Percentiles rank a stretch among this genome's conserved stretches.
These are phyloP conservation scores for Solioccasus polychromus DNA, from an alignment of 768 basidiomycete genomes.

Conservation along the genomic window DNA sequence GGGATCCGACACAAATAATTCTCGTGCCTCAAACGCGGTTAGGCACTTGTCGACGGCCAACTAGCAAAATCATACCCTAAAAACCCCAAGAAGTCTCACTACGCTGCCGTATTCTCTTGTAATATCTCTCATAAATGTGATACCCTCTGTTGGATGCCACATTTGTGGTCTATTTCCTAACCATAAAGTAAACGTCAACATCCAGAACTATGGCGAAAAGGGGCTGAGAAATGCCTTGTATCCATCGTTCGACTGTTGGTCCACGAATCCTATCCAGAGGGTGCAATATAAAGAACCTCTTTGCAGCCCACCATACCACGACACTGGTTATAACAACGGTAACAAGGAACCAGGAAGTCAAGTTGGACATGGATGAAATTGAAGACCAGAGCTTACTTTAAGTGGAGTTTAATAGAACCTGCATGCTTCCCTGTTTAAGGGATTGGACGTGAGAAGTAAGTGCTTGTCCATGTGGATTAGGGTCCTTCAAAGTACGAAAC, in stretches of 20 bases:
- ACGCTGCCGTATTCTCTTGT: constrained; percentile 1
- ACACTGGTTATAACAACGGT: neutral
- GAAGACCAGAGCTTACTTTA: no score
- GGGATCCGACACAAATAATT: constrained; percentile 2
- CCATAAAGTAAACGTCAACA: neutral
- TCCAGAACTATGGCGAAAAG: neutral
- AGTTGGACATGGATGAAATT: neutral
- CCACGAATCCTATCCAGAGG: constrained; percentile 1
- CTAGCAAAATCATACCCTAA: neutral
- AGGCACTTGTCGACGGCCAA: neutral
- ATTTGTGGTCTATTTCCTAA: neutral
- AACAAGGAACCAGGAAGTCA: neutral
- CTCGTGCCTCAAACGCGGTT: neutral
- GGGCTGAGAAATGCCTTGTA: neutral
- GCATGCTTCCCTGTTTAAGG: no score
- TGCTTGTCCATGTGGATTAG: no score
- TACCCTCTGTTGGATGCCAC: constrained; percentile 1
- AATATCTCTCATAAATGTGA: constrained; percentile 1
- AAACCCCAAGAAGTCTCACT: neutral
- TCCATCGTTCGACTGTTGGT: neutral
- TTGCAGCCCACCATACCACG: neutral
- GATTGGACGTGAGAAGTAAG: no score
- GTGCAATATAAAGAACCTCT: neutral
- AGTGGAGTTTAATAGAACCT: no score
- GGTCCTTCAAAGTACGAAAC: no score